phyloP scores from a whole-genome alignment of 73 alveolate genomes.

The Paramecium primaurelia region DNA sequence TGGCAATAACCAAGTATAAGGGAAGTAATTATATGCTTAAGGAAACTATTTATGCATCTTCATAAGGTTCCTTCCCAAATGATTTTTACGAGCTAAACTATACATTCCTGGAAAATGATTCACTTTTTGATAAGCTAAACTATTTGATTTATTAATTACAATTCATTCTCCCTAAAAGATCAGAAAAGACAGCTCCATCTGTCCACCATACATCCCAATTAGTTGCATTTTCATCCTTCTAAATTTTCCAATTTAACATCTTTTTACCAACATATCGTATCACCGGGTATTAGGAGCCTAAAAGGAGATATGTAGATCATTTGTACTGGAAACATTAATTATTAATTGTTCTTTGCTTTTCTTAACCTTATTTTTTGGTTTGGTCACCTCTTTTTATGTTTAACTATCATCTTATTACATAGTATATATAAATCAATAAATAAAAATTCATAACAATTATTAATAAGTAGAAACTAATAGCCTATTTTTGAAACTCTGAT shows the following conservation, averaged over 20 bases:
- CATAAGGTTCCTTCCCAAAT: constrained; percentile 77
- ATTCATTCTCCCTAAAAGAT: constrained; percentile 64
- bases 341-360: neutral
- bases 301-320: neutral
- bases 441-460: neutral
- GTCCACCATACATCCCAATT: constrained; percentile 67
- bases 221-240: constrained; percentile 47
- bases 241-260: constrained; percentile 32
- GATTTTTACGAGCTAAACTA: constrained; percentile 76
- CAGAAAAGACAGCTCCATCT: constrained; percentile 64
- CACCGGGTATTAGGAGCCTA: constrained; percentile 29
- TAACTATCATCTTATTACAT: neutral
- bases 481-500: neutral
- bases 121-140: constrained; percentile 64
- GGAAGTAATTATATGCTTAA: constrained; percentile 70
- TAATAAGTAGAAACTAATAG: neutral
- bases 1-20: constrained; percentile 81
- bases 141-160: neutral
- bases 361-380: neutral
- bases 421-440: neutral
- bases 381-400: neutral
- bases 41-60: constrained; percentile 73
- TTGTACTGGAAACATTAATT: constrained; percentile 20
- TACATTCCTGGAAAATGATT: constrained; percentile 90
- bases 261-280: constrained; percentile 42